These are phyloP conservation scores for Nyctanthes arbortristis DNA, from an alignment of 257 asterid genomes.

Conservation along the genomic window DNA sequence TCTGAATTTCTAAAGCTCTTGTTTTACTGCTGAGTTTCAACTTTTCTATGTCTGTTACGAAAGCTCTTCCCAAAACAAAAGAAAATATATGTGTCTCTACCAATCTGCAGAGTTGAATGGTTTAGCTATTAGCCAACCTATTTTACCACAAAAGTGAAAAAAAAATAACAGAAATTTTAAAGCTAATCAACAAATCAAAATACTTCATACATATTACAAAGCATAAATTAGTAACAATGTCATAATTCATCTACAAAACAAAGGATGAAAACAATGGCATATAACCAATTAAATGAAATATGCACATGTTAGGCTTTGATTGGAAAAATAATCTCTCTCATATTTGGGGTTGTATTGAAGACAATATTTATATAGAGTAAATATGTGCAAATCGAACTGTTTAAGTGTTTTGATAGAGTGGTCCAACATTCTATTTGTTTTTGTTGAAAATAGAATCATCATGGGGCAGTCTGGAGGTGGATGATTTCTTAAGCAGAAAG, in stretches of 20 bases:
- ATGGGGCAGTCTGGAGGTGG: background rate
- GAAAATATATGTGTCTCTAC: slow-evolving; percentile 97
- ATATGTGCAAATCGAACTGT: too few relatives aligned
- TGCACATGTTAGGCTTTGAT: too few relatives aligned
- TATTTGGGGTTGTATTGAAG: too few relatives aligned
- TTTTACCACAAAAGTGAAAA: slow-evolving; percentile 24
- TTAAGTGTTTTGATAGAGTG: too few relatives aligned
- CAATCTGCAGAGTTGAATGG: slow-evolving; percentile 65
- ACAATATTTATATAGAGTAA: too few relatives aligned
- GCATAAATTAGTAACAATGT: slow-evolving; percentile 5
- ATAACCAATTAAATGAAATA: too few relatives aligned
- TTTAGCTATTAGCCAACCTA: slow-evolving; percentile 24
- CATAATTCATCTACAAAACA: slow-evolving; percentile 19
- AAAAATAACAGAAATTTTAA: slow-evolving; percentile 14
- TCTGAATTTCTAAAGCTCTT: slow-evolving; percentile 86
- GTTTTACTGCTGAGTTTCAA: slow-evolving; percentile 91
- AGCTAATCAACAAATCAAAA: background rate
- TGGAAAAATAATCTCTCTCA: too few relatives aligned
- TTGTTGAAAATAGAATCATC: slow-evolving; percentile 11
- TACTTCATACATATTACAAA: slow-evolving; percentile 2
- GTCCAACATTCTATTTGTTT: slow-evolving; percentile 7
- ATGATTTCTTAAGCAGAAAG: slow-evolving; percentile 15
- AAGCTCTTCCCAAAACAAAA: slow-evolving; percentile 97
- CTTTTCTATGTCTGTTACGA: slow-evolving; percentile 96
- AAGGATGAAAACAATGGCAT: slow-evolving; percentile 3